phyloP scores from a whole-genome alignment of 257 asterid genomes.

The Penstemon eatonii region DNA sequence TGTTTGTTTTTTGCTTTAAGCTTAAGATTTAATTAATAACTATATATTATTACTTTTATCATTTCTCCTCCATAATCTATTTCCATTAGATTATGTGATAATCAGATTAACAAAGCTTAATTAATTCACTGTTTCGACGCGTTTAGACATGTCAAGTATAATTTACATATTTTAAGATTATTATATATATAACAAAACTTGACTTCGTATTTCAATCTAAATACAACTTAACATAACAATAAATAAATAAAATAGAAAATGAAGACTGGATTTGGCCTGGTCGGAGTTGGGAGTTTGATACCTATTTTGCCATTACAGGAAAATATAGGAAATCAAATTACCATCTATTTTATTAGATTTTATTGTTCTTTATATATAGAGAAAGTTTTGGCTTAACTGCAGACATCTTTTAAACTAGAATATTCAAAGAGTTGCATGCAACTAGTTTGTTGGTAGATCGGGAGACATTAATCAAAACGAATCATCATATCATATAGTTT shows the following conservation, averaged over 20 bases:
- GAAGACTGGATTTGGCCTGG: too few species aligned
- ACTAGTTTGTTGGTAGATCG: not conserved
- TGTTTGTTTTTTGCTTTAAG: slow-evolving; percentile 64
- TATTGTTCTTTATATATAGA: too few species aligned
- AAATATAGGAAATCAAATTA: too few species aligned
- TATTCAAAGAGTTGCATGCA: slow-evolving; percentile 7
- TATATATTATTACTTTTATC: not conserved
- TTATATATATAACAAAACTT: not conserved
- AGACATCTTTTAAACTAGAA: not conserved
- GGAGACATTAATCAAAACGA: not conserved
- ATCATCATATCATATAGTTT: too few species aligned
- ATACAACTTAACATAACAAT: not conserved
- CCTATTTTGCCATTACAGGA: too few species aligned
- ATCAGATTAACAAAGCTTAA: slow-evolving; percentile 4
- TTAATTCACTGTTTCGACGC: not conserved
- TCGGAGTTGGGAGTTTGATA: too few species aligned
- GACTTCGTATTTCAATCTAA: not conserved
- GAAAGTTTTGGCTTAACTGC: not conserved
- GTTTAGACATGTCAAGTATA: not conserved
- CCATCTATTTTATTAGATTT: not conserved
- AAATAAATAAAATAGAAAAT: not conserved
- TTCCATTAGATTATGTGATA: slow-evolving; percentile 24
- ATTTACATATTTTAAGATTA: not conserved
- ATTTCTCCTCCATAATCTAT: slow-evolving; percentile 10
- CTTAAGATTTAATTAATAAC: slow-evolving; percentile 37